phyloP scores from a whole-genome alignment of 2,329 filamentous ascomycete genomes.

The Colletotrichum sublineola region DNA sequence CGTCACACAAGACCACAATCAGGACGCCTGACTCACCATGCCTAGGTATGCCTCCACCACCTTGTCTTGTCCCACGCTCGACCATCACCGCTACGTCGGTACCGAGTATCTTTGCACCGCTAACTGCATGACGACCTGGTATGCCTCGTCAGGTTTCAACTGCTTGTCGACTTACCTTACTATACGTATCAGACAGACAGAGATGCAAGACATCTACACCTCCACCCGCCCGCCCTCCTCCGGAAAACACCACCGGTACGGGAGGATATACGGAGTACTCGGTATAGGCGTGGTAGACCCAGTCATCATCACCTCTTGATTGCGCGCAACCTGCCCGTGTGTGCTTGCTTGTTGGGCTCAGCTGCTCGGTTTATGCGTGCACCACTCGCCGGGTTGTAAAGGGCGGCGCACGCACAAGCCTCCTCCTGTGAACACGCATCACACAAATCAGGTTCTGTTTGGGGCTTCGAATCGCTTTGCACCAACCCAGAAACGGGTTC shows the following conservation, averaged over 20 bases:
- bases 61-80: background rate
- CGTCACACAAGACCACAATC: constrained; percentile 5
- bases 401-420: background rate
- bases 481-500: constrained; percentile 22
- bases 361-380: background rate
- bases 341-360: background rate
- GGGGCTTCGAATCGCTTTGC: constrained; percentile 19
- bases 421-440: background rate
- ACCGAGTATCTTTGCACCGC: constrained; percentile 7
- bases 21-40: background rate
- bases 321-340: background rate
- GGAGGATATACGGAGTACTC: background rate
- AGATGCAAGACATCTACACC: background rate
- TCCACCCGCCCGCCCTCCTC: background rate
- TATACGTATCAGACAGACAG: background rate
- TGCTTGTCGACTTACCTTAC: background rate
- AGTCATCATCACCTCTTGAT: background rate
- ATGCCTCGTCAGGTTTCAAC: background rate
- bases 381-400: background rate
- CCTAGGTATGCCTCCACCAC: background rate
- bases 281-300: no score
- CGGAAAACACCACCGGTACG: background rate
- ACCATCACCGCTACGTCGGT: constrained; percentile 17
- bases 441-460: constrained; percentile 7
- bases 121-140: background rate